phyloP scores from a whole-genome alignment of 1,284 basidiomycete species.

The Sanguinoderma infundibulare region DNA sequence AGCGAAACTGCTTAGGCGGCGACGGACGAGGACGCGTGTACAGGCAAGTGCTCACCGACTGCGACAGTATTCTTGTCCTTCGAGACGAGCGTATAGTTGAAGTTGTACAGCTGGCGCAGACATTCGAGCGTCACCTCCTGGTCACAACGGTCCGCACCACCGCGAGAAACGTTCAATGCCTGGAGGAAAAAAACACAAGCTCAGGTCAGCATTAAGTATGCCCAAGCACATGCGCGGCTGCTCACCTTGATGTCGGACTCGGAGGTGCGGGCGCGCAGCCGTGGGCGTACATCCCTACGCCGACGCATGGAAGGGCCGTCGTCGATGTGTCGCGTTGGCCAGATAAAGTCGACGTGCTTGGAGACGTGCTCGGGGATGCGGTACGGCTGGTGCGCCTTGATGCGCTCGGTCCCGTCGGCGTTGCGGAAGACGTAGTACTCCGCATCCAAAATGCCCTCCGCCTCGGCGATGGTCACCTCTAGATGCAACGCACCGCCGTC shows the following conservation, averaged over 20 bases:
- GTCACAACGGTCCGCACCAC: slow-evolving; percentile 35
- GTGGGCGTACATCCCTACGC: neutral
- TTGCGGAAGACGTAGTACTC: slow-evolving; percentile 51
- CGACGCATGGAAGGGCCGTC: neutral
- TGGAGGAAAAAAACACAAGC: slow-evolving; percentile 41
- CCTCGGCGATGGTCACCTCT: slow-evolving; percentile 47
- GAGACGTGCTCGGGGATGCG: slow-evolving; percentile 48
- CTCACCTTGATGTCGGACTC: neutral
- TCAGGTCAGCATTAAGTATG: slow-evolving; percentile 42
- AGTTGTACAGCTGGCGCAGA: slow-evolving; percentile 55
- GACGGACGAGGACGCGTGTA: slow-evolving; percentile 22
- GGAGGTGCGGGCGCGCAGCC: neutral
- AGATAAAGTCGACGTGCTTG: slow-evolving; percentile 52
- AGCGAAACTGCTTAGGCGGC: slow-evolving; percentile 35
- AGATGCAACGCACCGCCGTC: slow-evolving; percentile 47
- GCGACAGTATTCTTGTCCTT: slow-evolving; percentile 52
- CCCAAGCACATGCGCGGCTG: slow-evolving; percentile 34
- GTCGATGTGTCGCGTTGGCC: slow-evolving; percentile 51
- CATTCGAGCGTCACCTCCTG: slow-evolving; percentile 55
- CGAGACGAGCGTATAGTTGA: slow-evolving; percentile 48
- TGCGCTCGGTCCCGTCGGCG: slow-evolving; percentile 37
- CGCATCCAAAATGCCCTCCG: slow-evolving; percentile 47
- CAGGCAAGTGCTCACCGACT: slow-evolving; percentile 37
- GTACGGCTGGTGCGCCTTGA: slow-evolving; percentile 46
- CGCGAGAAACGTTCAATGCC: slow-evolving; percentile 23